Evolutionary conservation across 164 flowering plant species (phyloP).

Genomic region (Berberis thunbergii): DNA sequence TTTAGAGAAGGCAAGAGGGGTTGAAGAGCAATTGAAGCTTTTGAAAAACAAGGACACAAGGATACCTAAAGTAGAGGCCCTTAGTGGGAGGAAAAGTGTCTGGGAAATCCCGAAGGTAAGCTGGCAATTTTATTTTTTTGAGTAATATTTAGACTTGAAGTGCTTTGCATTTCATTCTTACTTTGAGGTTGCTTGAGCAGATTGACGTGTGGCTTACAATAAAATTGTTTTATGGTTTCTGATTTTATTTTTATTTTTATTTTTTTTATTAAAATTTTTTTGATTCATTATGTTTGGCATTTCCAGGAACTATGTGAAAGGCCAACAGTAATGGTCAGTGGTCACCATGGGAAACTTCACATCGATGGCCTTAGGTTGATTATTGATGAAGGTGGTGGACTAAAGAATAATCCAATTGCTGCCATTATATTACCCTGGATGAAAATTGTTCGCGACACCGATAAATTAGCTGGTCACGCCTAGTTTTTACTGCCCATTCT

Average conservation of each 20-base stretch:
- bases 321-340: slow-evolving; percentile 76
- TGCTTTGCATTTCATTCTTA: not conserved
- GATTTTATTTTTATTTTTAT: too few relatives aligned
- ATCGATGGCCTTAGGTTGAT: slow-evolving; percentile 76
- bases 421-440: slow-evolving; percentile 73
- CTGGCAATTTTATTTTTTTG: not conserved
- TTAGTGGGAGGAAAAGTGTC: slow-evolving; percentile 68
- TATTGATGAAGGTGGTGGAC: slow-evolving; percentile 83
- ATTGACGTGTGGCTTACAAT: too few relatives aligned
- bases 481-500: not conserved
- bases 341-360: slow-evolving; percentile 86
- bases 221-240: too few relatives aligned
- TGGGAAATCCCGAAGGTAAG: slow-evolving; percentile 86
- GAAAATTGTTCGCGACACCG: slow-evolving; percentile 65
- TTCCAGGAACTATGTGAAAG: slow-evolving; percentile 47
- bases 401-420: slow-evolving; percentile 55
- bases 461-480: slow-evolving; percentile 11
- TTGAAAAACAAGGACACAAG: slow-evolving; percentile 68
- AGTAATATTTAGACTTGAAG: not conserved
- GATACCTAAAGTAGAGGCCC: slow-evolving; percentile 53
- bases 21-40: slow-evolving; percentile 51
- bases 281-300: slow-evolving; percentile 1
- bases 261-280: too few relatives aligned
- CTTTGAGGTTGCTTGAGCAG: too few relatives aligned
- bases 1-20: slow-evolving; percentile 43